Evolutionary conservation across 2,329 filamentous ascomycete species (phyloP), one percentile per base, ranked within the genome.

Genomic region (Fusarium caatingaense): DNA sequence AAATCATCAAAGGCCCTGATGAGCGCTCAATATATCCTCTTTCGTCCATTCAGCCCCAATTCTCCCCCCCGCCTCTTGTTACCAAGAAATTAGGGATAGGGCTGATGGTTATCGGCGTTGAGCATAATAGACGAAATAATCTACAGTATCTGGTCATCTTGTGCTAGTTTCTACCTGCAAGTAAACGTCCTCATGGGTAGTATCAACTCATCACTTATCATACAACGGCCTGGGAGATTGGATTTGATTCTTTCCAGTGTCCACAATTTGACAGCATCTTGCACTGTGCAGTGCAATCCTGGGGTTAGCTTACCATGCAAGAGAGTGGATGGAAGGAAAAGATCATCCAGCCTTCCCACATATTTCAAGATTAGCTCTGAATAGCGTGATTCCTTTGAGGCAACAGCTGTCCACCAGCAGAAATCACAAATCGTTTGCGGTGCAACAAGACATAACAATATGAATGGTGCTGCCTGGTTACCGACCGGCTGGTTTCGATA

Each of bases 261-360:
- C 28, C 13, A 34, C 30, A 37, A 28, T 12, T 21, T 41, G 23
- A 60, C 56, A 60, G 18, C 18, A n/a, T 37, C 34, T 18, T 37
- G 34, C 34, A 37, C 34, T 37, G 34, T 37, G 34, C 34, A 37
- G 18, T 37, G 18, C 18, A n/a, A n/a, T 37, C 18, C 34, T 37
- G 34, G 34, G 34, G 18, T 37, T 25, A 25, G 23, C 48, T 37
- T n/a, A 37, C 10, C 10, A 37, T 37, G 34, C 34, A 37, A n/a
- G 34, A 37, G 34, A 37, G 34, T 37, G 34, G 34, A 37, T 30
- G 37, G 12, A 44, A 15, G 61, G 60, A 62, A 66, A 44, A 40
- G 30, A 68, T 66, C 66, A 57, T 25, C 65, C 30, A 12, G 32
- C 32, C 23, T 64, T 58, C 41, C 40, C 60, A 64, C 45, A 65